Evolutionary conservation across 208 protist species (phyloP).

Genomic region (Crithidia expoeki): DNA sequence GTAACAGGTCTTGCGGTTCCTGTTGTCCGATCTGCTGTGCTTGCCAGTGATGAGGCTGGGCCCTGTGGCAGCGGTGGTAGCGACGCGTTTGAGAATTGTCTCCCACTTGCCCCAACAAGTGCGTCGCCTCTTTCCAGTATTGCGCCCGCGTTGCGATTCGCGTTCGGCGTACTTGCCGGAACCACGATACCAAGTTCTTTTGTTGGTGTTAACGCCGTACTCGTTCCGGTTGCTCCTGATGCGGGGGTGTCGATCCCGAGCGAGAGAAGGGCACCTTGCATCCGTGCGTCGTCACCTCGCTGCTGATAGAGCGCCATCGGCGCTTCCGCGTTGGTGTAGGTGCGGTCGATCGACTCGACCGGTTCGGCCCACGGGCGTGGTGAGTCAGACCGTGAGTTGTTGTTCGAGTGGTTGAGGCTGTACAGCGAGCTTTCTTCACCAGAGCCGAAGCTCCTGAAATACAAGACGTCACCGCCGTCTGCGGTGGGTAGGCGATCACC

Average conservation of each 20-base stretch:
- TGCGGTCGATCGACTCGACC: slow-evolving; percentile 15
- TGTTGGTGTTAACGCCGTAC: neutral
- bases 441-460: slow-evolving; percentile 9
- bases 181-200: no score
- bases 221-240: neutral
- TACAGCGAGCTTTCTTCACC: slow-evolving; percentile 25
- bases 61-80: no score
- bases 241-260: slow-evolving; percentile 1
- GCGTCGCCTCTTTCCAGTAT: no score
- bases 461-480: neutral
- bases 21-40: neutral
- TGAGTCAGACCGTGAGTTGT: slow-evolving; percentile 7
- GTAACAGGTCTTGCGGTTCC: neutral
- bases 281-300: slow-evolving; percentile 12
- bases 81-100: no score
- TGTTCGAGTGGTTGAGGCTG: slow-evolving; percentile 20
- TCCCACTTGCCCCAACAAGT: no score
- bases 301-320: slow-evolving; percentile 17
- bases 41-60: no score
- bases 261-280: slow-evolving; percentile 16
- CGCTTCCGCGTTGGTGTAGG: slow-evolving; percentile 33
- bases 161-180: no score
- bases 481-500: neutral
- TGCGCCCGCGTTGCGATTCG: no score
- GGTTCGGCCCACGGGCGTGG: neutral